A percentile compares a stretch with the other conserved stretches of the same genome.
Evolutionary conservation across 441 rosid species (phyloP).

Genomic region (Gossypium trilobum): DNA sequence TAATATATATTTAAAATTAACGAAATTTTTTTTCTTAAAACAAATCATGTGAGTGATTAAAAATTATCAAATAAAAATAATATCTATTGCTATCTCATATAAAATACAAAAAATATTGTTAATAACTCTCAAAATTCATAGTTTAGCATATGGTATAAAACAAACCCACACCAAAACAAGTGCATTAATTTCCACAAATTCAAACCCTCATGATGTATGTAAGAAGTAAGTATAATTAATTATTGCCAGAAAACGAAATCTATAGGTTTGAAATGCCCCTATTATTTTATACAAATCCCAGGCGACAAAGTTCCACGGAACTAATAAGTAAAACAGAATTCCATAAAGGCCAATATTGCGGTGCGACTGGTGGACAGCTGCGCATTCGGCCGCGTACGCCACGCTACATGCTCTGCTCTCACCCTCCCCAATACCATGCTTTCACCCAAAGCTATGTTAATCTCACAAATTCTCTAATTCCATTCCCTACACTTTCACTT

Average conservation of each 20-base stretch:
- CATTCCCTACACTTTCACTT: background rate
- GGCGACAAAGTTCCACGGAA: background rate
- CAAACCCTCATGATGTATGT: background rate
- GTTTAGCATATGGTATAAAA: background rate
- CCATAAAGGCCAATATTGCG: background rate
- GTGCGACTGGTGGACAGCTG: background rate
- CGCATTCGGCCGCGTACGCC: constrained; percentile 4
- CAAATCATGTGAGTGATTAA: too few relatives aligned
- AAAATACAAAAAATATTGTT: too few relatives aligned
- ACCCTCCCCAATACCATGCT: background rate
- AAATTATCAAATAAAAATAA: too few relatives aligned
- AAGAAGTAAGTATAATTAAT: background rate
- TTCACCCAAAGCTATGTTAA: background rate
- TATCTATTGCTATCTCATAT: too few relatives aligned
- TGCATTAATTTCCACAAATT: background rate
- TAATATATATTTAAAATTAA: too few relatives aligned
- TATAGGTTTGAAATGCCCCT: background rate
- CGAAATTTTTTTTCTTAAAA: too few relatives aligned
- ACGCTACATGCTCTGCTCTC: background rate
- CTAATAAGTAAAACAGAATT: background rate
- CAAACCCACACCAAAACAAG: background rate
- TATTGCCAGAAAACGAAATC: background rate
- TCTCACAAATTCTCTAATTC: background rate
- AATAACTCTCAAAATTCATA: background rate
- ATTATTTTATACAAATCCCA: background rate